A percentile compares a stretch with the other conserved stretches of the same genome.
Conservation (phyloP, 2,329 filamentous ascomycete genomes). For the Aschersonia sp. region DNA sequence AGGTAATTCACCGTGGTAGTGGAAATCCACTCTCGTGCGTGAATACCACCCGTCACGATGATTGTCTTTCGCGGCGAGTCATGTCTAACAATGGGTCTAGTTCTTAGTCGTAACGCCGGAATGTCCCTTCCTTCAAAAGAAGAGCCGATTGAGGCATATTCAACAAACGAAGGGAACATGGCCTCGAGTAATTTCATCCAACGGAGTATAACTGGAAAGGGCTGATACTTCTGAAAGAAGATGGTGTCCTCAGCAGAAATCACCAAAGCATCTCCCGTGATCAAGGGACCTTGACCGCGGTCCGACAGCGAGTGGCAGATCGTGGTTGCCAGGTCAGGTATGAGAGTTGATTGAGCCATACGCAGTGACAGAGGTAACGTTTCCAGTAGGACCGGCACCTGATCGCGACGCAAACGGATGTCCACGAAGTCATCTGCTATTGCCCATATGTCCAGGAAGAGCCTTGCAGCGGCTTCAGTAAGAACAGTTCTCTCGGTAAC, state of each 20-base stretch:
- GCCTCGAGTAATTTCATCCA: slow-evolving; percentile 88
- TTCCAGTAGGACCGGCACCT: slow-evolving; percentile 63
- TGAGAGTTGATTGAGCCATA: slow-evolving; percentile 56
- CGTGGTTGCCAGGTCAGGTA: slow-evolving; percentile 65
- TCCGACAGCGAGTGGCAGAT: slow-evolving; percentile 42
- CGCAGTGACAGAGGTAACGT: slow-evolving; percentile 65
- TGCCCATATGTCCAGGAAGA: slow-evolving; percentile 86
- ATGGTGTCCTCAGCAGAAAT: slow-evolving; percentile 45
- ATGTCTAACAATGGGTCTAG: slow-evolving; percentile 26
- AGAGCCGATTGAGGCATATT: slow-evolving; percentile 63
- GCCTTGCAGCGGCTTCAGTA: slow-evolving; percentile 54
- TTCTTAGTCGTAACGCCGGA: slow-evolving; percentile 62
- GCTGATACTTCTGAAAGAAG: slow-evolving; percentile 90
- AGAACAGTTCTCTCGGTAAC: slow-evolving; percentile 55
- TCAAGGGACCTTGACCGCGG: slow-evolving; percentile 3
- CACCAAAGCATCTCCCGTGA: slow-evolving; percentile 1
- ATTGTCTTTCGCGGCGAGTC: slow-evolving; percentile 54
- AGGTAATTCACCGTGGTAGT: slow-evolving; percentile 83
- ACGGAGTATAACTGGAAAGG: slow-evolving; percentile 63
- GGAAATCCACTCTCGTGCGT: slow-evolving; percentile 94
- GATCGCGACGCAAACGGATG: slow-evolving; percentile 61
- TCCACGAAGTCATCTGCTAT: slow-evolving; percentile 73
- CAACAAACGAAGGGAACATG: slow-evolving; percentile 74
- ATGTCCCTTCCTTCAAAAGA: slow-evolving; percentile 83
- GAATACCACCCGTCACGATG: slow-evolving; percentile 71